phyloP scores from a whole-genome alignment of 176 grass and related monocot genomes.

The Cenchrus fungigraminus region DNA sequence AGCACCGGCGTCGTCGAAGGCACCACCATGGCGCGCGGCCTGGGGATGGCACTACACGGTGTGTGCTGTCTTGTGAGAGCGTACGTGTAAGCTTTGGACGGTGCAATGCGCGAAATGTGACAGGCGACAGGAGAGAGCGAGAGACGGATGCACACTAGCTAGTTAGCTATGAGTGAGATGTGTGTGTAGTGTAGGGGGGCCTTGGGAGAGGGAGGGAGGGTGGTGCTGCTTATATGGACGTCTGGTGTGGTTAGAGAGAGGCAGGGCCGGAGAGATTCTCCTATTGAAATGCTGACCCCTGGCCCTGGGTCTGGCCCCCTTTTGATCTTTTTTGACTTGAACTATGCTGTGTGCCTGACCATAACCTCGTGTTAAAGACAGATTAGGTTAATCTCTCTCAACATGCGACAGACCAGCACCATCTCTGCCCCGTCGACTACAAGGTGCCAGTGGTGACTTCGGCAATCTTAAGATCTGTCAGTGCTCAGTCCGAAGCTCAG shows the following conservation, averaged over 20 bases:
- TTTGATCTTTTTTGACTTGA: conserved; percentile 48
- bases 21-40: conserved; percentile 56
- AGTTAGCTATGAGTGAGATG: background rate
- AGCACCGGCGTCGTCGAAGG: conserved; percentile 51
- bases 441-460: too few species aligned
- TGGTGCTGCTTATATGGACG: conserved; percentile 50
- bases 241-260: background rate
- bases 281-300: conserved; percentile 38
- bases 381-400: background rate
- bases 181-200: conserved; percentile 28
- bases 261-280: background rate
- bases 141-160: background rate
- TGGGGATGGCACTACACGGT: background rate
- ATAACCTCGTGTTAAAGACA: background rate
- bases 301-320: background rate
- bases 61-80: background rate
- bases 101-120: conserved; percentile 8
- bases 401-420: background rate
- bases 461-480: too few species aligned
- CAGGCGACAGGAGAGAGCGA: background rate
- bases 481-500: too few species aligned
- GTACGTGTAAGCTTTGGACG: background rate
- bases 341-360: background rate
- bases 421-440: background rate
- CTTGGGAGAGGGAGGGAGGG: conserved; percentile 26